Base-by-base conservation (phyloP, 2,329 filamentous ascomycete species). In the Scedosporium minutisporum region DNA sequence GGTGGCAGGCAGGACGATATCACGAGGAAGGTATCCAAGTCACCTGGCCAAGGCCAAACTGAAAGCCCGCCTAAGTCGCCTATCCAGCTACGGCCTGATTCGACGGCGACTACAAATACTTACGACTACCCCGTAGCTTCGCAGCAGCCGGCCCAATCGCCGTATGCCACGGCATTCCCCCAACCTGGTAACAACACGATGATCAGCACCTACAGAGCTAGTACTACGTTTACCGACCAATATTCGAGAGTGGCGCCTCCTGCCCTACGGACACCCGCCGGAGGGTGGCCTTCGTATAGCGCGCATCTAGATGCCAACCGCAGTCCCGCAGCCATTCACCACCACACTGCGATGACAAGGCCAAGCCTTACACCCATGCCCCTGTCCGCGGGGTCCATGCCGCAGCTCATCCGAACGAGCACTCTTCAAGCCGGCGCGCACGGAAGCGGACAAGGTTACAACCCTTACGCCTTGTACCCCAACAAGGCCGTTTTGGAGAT, bases 401-500 rank as follows among this genome's bases (percentile, higher is more conserved):
- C 83, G 1, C 76, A 79, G 65, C 77, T 86, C 2, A 77, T 84
- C 23, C 77, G 83, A 42, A 86, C 83, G 3, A 86, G 82, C 72
- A 84, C 81, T 1, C 74, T 84, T 14, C 77, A 78, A 60, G 68
- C 73, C 1, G 70, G 69, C 3, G 71, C 74, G 46, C 72, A 73
- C 63, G 75, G 74, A 67, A 41, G 62, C 23, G 21, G 71, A 57
- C 70, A 74, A 55, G 74, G 77, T 3, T 90, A 92, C 75, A 91
- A 92, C 68, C 88, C 89, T 0, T 93, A 96, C 71, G 84, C 87
- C 3, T 83, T 93, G 67, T 93, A 93, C 71, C 87, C 91, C 16
- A 85, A 86, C 70, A 97, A 96, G 77, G 95, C 93, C 0, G 80
- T 88, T 18, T 79, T 97, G 33, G 91, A 95, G 70, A 88, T 97